Evolutionary conservation across 352 stramenopile genomes (phyloP).

Genomic region (Phytophthora multivora): DNA sequence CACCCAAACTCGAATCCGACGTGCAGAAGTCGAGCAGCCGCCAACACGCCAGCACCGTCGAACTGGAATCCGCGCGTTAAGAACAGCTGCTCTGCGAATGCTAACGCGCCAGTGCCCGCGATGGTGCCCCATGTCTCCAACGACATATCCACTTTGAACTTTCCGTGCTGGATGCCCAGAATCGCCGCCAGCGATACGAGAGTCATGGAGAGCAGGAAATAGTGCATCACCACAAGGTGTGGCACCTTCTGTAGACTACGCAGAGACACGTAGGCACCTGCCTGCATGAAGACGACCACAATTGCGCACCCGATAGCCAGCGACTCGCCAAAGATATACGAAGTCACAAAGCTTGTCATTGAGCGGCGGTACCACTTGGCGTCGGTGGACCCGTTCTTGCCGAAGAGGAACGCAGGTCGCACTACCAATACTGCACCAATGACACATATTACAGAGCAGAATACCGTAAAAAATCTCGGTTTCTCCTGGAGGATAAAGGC

Average conservation of each 20-base stretch:
- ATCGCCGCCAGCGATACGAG: conserved; percentile 42
- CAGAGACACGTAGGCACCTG: conserved; percentile 49
- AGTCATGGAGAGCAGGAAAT: conserved; percentile 53
- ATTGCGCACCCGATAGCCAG: conserved; percentile 37
- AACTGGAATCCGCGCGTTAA: conserved; percentile 70
- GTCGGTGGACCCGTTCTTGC: conserved; percentile 33
- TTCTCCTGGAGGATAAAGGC: conserved; percentile 47
- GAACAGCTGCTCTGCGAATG: conserved; percentile 58
- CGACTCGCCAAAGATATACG: conserved; percentile 32
- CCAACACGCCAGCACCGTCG: conserved; percentile 54
- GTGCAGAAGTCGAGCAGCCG: conserved; percentile 54
- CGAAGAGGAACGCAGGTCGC: conserved; percentile 55
- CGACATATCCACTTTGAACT: conserved; percentile 27
- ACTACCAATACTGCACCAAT: conserved; percentile 50
- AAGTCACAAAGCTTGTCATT: conserved; percentile 33
- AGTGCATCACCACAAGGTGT: conserved; percentile 68
- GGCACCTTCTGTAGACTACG: conserved; percentile 50
- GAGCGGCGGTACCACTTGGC: conserved; percentile 27
- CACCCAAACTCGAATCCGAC: conserved; percentile 64
- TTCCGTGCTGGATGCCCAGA: conserved; percentile 34
- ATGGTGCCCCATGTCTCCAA: conserved; percentile 34
- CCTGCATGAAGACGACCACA: conserved; percentile 37
- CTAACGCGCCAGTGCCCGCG: conserved; percentile 42
- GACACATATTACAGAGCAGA: conserved; percentile 47
- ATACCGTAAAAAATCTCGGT: conserved; percentile 36